A percentile compares a stretch with the other conserved stretches of the same genome.
Conservation (phyloP, 257 asterid genomes). For the Rehmannia glutinosa region DNA sequence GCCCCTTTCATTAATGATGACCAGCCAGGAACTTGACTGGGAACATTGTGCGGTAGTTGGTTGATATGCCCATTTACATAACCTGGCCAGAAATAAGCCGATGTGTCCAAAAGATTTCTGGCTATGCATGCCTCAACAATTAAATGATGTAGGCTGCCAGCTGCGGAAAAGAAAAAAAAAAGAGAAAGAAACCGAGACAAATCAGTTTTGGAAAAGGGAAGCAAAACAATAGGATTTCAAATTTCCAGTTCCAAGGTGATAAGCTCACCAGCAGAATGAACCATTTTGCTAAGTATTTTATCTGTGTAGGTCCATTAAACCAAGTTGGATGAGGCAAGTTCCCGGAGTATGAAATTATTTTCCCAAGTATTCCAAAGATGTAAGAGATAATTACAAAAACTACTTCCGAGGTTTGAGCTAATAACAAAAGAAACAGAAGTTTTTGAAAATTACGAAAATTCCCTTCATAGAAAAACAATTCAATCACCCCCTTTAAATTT, state of each 20-base stretch:
- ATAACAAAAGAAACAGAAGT: too few species aligned
- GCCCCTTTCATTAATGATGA: constrained; percentile 83
- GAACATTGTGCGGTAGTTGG: constrained; percentile 66
- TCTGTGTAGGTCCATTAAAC: neutral
- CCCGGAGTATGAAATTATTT: too few species aligned
- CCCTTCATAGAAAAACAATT: too few species aligned
- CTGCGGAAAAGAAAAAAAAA: too few species aligned
- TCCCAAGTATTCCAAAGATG: too few species aligned
- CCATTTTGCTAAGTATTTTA: neutral
- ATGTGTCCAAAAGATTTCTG: constrained; percentile 78
- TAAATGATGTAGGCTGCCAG: constrained; percentile 85
- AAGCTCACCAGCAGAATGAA: neutral
- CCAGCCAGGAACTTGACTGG: constrained; percentile 81
- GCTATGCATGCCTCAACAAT: constrained; percentile 91
- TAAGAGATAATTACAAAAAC: too few species aligned
- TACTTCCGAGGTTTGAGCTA: too few species aligned
- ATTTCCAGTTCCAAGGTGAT: too few species aligned
- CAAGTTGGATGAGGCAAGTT: neutral
- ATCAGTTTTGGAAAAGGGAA: too few species aligned
- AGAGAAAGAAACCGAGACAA: too few species aligned
- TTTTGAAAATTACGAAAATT: too few species aligned
- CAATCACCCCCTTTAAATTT: too few species aligned
- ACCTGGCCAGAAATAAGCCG: constrained; percentile 94
- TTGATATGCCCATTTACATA: constrained; percentile 62
- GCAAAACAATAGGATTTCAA: neutral